Evolutionary conservation across 208 protist genomes (phyloP).

Genomic region (Leishmania amazonensis): DNA sequence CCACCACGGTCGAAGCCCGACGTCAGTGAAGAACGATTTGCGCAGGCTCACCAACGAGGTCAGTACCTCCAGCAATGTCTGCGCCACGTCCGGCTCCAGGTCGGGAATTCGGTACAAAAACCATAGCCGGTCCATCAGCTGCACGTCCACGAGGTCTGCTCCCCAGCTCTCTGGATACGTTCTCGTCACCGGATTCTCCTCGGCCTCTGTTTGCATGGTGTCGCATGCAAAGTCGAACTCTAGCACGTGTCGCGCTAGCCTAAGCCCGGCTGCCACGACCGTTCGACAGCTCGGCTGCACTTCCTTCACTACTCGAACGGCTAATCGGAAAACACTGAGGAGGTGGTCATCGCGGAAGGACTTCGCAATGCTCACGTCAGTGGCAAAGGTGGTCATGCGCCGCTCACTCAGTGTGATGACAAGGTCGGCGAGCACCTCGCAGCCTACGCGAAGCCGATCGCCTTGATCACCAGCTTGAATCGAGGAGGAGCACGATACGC

Average conservation of each 20-base stretch:
- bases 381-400: slow-evolving; percentile 27
- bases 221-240: slow-evolving; percentile 38
- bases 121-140: slow-evolving; percentile 26
- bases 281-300: slow-evolving; percentile 19
- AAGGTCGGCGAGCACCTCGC: slow-evolving; percentile 31
- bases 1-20: slow-evolving; percentile 34
- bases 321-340: slow-evolving; percentile 40
- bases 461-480: slow-evolving; percentile 4
- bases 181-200: slow-evolving; percentile 24
- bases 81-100: slow-evolving; percentile 23
- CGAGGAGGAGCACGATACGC: slow-evolving; percentile 16
- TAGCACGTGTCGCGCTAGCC: slow-evolving; percentile 23
- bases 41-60: slow-evolving; percentile 21
- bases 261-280: slow-evolving; percentile 11
- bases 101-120: slow-evolving; percentile 23
- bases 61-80: slow-evolving; percentile 26
- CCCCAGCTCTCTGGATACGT: slow-evolving; percentile 23
- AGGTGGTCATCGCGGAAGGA: slow-evolving; percentile 56
- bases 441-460: slow-evolving; percentile 29
- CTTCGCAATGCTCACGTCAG: slow-evolving; percentile 34
- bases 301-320: slow-evolving; percentile 32
- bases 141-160: slow-evolving; percentile 19
- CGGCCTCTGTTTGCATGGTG: neutral
- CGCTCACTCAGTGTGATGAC: slow-evolving; percentile 30
- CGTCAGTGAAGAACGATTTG: slow-evolving; percentile 28